Evolutionary conservation across 1,284 basidiomycete genomes (phyloP).

Genomic region (Apiotrichum montevideense): DNA sequence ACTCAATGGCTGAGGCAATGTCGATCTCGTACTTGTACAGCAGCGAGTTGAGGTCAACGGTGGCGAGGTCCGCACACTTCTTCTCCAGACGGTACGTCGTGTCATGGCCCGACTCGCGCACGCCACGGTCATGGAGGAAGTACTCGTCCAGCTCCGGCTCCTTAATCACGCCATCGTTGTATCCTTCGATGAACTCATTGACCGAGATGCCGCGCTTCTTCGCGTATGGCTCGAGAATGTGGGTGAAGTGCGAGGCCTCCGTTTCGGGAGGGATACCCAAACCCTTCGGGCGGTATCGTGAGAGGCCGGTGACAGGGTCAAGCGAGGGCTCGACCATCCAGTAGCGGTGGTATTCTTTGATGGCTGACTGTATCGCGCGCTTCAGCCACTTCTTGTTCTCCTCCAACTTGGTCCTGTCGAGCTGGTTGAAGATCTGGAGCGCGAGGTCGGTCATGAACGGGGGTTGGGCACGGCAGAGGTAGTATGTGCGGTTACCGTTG

Average conservation of each 20-base stretch:
- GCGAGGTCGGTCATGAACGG: constrained; percentile 99
- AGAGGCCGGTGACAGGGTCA: constrained; percentile 86
- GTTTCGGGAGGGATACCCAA: constrained; percentile 96
- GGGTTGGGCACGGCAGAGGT: constrained; percentile 91
- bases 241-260: constrained; percentile 95
- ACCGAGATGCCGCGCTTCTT: constrained; percentile 89
- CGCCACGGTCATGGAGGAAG: constrained; percentile 92
- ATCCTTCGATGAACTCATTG: constrained; percentile 93
- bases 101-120: constrained; percentile 92
- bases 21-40: constrained; percentile 87
- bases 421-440: constrained; percentile 92
- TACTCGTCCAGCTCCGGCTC: constrained; percentile 93
- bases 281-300: constrained; percentile 89
- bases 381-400: constrained; percentile 88
- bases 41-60: constrained; percentile 86
- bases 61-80: constrained; percentile 83
- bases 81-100: constrained; percentile 97
- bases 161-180: constrained; percentile 75
- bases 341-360: constrained; percentile 97
- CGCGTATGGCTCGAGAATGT: constrained; percentile 92
- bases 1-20: constrained; percentile 86
- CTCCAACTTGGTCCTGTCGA: constrained; percentile 74
- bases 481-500: constrained; percentile 52
- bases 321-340: constrained; percentile 92
- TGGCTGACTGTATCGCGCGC: constrained; percentile 88